These are phyloP conservation scores for Arachnomyces sp. DNA, from an alignment of 2,329 filamentous ascomycete species.

Conservation along the genomic window DNA sequence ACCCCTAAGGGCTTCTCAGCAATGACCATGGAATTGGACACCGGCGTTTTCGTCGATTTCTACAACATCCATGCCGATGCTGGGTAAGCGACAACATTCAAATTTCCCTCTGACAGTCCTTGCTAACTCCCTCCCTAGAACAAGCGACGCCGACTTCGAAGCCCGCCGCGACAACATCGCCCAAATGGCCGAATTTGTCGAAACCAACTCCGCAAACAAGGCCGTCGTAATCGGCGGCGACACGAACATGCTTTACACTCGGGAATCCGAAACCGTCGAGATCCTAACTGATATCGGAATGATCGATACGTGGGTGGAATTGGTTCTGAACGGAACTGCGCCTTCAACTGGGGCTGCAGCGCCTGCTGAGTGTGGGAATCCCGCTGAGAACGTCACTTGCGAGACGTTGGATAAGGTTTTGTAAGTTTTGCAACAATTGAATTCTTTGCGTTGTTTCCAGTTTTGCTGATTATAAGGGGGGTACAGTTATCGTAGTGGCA, in stretches of 20 bases:
- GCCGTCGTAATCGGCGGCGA: constrained; percentile 58
- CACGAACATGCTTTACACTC: constrained; percentile 57
- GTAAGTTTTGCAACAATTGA: constrained; percentile 5
- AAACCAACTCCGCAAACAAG: constrained; percentile 48
- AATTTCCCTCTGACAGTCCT: too few relatives aligned
- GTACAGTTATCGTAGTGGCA: constrained; percentile 16
- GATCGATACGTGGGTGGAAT: constrained; percentile 53
- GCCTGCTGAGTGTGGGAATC: constrained; percentile 48
- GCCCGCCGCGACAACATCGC: constrained; percentile 53
- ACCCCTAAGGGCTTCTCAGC: constrained; percentile 64
- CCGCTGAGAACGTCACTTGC: constrained; percentile 46
- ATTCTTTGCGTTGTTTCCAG: too few relatives aligned
- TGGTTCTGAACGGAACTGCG: constrained; percentile 40
- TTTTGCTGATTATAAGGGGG: constrained; percentile 9
- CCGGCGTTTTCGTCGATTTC: constrained; percentile 51
- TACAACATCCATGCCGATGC: constrained; percentile 63
- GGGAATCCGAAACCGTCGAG: constrained; percentile 45
- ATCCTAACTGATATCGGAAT: constrained; percentile 47
- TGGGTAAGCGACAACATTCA: constrained; percentile 32
- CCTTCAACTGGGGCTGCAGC: constrained; percentile 33
- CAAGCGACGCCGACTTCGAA: constrained; percentile 33
- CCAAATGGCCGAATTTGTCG: constrained; percentile 53
- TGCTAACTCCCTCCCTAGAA: too few relatives aligned
- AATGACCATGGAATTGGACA: constrained; percentile 49
- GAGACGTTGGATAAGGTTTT: constrained; percentile 62